These are phyloP conservation scores for Ruellia speciosa DNA, from an alignment of 305 asterid species.

Conservation along the genomic window DNA sequence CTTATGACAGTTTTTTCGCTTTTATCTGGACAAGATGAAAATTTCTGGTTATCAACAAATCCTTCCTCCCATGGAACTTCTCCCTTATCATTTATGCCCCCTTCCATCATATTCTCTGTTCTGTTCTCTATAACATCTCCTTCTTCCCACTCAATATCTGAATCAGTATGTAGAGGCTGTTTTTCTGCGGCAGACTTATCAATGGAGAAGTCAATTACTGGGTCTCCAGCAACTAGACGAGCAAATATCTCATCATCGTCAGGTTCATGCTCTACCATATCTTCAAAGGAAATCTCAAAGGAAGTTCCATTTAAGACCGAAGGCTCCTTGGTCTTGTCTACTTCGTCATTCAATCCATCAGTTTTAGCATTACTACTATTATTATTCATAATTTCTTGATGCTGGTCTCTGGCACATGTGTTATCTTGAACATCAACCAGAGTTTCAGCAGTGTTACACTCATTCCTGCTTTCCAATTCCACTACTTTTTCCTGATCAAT, in stretches of 20 bases:
- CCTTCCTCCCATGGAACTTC: slow-evolving; percentile 64
- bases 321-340: slow-evolving; percentile 26
- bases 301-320: slow-evolving; percentile 36
- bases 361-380: slow-evolving; percentile 12
- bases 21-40: slow-evolving; percentile 20
- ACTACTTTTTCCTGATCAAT: slow-evolving; percentile 43
- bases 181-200: slow-evolving; percentile 32
- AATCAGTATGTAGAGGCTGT: slow-evolving; percentile 31
- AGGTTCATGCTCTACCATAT: slow-evolving; percentile 23
- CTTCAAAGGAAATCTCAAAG: slow-evolving; percentile 78
- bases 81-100: slow-evolving; percentile 29
- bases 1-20: slow-evolving; percentile 28
- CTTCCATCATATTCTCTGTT: slow-evolving; percentile 21
- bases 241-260: slow-evolving; percentile 67
- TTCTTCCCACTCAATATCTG: slow-evolving; percentile 59
- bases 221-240: slow-evolving; percentile 62
- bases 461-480: slow-evolving; percentile 21
- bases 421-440: slow-evolving; percentile 27
- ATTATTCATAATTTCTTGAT: slow-evolving; percentile 28
- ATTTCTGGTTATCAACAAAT: slow-evolving; percentile 20
- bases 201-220: slow-evolving; percentile 35
- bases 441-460: slow-evolving; percentile 19
- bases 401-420: slow-evolving; percentile 25
- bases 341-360: slow-evolving; percentile 25
- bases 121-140: slow-evolving; percentile 28